Evolutionary conservation across 2,329 filamentous ascomycete genomes (phyloP), one percentile per base, ranked within the genome.

Genomic region (Paraconiothyrium sp.): DNA sequence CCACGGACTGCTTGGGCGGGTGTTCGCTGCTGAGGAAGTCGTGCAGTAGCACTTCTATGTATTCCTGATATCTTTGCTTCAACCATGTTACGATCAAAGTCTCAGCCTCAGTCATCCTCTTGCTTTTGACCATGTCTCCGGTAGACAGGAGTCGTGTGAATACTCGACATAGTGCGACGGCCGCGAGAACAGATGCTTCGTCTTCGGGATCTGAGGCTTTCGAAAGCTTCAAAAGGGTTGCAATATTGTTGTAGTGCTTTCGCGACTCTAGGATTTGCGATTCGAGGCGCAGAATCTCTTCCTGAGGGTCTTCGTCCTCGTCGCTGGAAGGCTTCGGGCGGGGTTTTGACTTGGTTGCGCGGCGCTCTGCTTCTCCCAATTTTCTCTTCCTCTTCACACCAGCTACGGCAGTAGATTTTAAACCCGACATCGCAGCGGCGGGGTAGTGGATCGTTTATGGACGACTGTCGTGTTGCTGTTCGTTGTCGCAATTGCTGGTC

Each of bases 201-300:
- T 82, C 78, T 20, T 85, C 82, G 22, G 82, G 76, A 2, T 84
- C 78, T 39, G 85, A 76, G 41, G 88, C 79, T 57, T 69, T 72
- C 1, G 73, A 65, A 71, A 88, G 85, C 46, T 85, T 84, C 49
- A 97, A 83, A 41, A 98, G 81, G 11, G 85, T 87, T 8, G 88
- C 85, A 72, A 98, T 94, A 75, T 97, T 93, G 83, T 97, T 97
- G 84, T 96, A 97, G 80, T 97, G 88, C 78, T 93, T 92, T 73
- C 89, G 91, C 54, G 93, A 97, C 78, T 95, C 90, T 64, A 93
- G 81, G 58, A 98, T 93, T 60, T 92, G 90, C 65, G 88, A 84
- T 81, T 97, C 94, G 58, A 97, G 85, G 57, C 88, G 81, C 46
- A 94, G 80, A 61, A 97, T 92, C 65, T 88, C 86, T 59, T 86